Evolutionary conservation across 2,329 filamentous ascomycete species (phyloP).

Genomic region (Aphanocladium album): DNA sequence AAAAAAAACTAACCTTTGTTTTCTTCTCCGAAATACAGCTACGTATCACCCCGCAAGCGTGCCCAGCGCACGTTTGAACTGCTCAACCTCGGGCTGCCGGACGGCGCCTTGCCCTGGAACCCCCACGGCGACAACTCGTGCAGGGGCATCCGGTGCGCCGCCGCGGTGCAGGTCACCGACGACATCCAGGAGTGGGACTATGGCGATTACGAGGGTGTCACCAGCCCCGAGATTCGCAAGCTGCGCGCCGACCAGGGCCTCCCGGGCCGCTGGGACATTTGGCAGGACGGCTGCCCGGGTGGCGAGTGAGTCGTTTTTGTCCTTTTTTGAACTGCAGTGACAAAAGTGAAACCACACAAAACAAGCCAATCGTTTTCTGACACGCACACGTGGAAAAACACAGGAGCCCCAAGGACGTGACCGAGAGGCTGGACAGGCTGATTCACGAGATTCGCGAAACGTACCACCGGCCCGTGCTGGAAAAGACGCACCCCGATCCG

Average conservation of each 20-base stretch:
- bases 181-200: slow-evolving; percentile 85
- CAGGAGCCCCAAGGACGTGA: slow-evolving; percentile 68
- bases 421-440: slow-evolving; percentile 64
- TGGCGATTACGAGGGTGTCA: slow-evolving; percentile 79
- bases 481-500: slow-evolving; percentile 38
- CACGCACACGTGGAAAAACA: background rate
- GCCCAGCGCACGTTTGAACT: slow-evolving; percentile 89
- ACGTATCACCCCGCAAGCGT: slow-evolving; percentile 79
- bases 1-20: background rate
- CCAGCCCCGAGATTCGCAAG: slow-evolving; percentile 61
- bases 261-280: slow-evolving; percentile 70
- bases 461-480: slow-evolving; percentile 60
- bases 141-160: slow-evolving; percentile 45
- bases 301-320: slow-evolving; percentile 61
- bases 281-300: slow-evolving; percentile 79
- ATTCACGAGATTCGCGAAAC: slow-evolving; percentile 68
- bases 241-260: slow-evolving; percentile 53
- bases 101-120: slow-evolving; percentile 65
- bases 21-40: slow-evolving; percentile 44
- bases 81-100: slow-evolving; percentile 66
- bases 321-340: background rate
- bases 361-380: too few species aligned
- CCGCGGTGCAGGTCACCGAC: slow-evolving; percentile 62
- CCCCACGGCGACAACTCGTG: slow-evolving; percentile 35
- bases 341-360: too few species aligned